These are phyloP conservation scores for Arctium lappa DNA, from an alignment of 129 eudicot genomes.

Conservation along the genomic window DNA sequence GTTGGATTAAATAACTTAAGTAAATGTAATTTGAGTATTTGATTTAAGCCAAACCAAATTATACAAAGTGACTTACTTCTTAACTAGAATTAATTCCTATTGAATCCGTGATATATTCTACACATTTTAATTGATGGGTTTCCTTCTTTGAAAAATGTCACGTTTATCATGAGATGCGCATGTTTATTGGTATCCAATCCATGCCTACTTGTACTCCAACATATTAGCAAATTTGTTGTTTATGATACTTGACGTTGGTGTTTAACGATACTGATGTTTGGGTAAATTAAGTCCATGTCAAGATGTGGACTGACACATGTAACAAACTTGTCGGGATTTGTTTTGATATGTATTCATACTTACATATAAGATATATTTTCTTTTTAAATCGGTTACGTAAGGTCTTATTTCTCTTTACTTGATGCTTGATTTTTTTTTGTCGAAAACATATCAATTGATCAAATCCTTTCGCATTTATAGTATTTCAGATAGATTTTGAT, in stretches of 20 bases:
- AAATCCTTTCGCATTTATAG: not conserved
- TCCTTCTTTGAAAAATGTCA: not conserved
- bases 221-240: not conserved
- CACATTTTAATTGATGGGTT: not conserved
- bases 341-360: not conserved
- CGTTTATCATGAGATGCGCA: too few species aligned
- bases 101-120: too few species aligned
- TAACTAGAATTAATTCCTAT: too few species aligned
- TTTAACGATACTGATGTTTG: not conserved
- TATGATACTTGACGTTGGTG: not conserved
- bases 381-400: not conserved
- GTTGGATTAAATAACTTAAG: not conserved
- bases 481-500: not conserved
- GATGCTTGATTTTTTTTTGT: too few species aligned
- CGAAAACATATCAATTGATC: too few species aligned
- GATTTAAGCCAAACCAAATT: not conserved
- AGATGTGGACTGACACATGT: not conserved
- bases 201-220: not conserved
- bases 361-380: not conserved
- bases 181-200: not conserved
- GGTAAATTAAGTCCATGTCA: not conserved
- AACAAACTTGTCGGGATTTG: not conserved
- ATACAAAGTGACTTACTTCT: not conserved
- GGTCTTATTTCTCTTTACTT: not conserved
- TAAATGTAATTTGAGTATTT: not conserved